Evolutionary conservation across 1,284 basidiomycete species (phyloP).

Genomic region (Cronartium quercuum): DNA sequence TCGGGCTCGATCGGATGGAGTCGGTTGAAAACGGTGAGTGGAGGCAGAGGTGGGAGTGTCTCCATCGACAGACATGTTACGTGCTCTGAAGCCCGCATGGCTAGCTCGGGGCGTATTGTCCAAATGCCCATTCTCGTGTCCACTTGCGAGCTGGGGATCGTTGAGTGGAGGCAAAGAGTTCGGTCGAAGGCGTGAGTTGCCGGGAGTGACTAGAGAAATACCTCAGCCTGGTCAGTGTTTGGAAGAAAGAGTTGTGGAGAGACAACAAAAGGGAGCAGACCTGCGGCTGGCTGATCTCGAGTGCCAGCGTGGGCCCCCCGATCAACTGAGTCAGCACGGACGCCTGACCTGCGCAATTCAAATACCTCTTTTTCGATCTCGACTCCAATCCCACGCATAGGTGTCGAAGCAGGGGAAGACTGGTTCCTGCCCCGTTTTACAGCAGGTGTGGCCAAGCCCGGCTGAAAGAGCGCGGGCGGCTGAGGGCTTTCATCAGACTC

Average conservation of each 20-base stretch:
- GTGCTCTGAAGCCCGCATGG: neutral
- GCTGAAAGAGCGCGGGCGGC: neutral
- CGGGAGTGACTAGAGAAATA: neutral
- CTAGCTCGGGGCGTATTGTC: neutral
- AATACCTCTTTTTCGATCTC: too few relatives aligned
- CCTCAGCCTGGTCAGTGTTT: neutral
- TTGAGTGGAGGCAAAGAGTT: constrained; percentile 23
- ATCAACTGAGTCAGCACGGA: too few relatives aligned
- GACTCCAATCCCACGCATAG: too few relatives aligned
- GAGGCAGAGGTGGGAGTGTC: neutral
- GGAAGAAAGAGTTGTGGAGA: neutral
- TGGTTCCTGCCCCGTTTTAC: too few relatives aligned
- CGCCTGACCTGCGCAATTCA: too few relatives aligned
- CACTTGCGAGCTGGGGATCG: neutral
- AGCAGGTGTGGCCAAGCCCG: too few relatives aligned
- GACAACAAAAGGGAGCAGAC: neutral
- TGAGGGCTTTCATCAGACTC: neutral
- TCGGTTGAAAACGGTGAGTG: neutral
- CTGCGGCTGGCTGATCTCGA: neutral
- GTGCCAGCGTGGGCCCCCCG: neutral
- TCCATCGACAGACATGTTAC: constrained; percentile 1
- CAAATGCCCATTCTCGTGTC: too few relatives aligned
- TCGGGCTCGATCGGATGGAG: neutral
- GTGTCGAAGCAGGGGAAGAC: neutral
- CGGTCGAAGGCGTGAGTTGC: constrained; percentile 12